Percentiles rank a stretch among this genome's conserved stretches.
These are phyloP conservation scores for Penicillium sp. DNA, from an alignment of 2,329 filamentous ascomycete genomes.

Conservation along the genomic window DNA sequence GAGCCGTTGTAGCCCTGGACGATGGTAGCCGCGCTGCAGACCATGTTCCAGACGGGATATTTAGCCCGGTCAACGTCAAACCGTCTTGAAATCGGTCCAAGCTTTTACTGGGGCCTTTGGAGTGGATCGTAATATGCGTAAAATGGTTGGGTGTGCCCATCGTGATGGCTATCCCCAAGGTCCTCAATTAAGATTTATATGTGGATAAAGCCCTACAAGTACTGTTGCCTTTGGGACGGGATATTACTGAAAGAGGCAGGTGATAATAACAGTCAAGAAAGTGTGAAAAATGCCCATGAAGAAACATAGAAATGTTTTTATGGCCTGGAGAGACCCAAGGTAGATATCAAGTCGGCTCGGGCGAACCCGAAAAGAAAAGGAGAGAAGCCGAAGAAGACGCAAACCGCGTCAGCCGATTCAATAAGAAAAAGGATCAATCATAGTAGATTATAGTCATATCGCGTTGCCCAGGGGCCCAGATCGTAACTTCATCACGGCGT, in stretches of 20 bases:
- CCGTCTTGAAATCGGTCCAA: background rate
- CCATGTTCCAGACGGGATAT: background rate
- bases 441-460: background rate
- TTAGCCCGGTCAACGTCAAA: background rate
- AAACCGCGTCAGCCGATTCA: constrained; percentile 1
- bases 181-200: constrained; percentile 13
- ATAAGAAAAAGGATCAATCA: background rate
- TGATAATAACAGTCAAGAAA: background rate
- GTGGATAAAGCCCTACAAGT: constrained; percentile 5
- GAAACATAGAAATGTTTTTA: background rate
- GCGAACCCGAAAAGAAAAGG: background rate
- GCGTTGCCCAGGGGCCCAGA: background rate
- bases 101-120: constrained; percentile 1
- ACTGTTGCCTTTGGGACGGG: background rate
- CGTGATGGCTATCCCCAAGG: constrained; percentile 17
- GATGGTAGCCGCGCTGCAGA: background rate
- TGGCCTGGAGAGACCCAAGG: background rate
- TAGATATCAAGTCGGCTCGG: background rate
- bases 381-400: background rate
- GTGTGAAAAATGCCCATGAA: background rate
- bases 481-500: constrained; percentile 13
- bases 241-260: background rate
- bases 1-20: background rate
- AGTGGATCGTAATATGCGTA: background rate
- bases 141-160: constrained; percentile 13